Percentiles rank a stretch among this genome's conserved stretches.
Evolutionary conservation across 2,329 filamentous ascomycete genomes (phyloP).

Genomic region (Sporothrix humicola): DNA sequence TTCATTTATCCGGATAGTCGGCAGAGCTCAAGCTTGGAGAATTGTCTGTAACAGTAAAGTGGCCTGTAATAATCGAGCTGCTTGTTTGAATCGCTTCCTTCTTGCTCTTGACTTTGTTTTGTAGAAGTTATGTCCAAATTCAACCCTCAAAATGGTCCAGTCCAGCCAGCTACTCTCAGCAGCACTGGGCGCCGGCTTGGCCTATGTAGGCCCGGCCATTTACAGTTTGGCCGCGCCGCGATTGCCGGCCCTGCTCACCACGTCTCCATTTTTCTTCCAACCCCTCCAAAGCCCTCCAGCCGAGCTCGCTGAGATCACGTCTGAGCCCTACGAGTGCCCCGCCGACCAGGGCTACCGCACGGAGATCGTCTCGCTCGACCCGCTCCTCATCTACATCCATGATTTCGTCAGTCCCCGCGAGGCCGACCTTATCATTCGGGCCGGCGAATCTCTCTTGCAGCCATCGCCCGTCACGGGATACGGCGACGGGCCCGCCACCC

Average conservation of each 20-base stretch:
- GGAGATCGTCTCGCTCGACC: conserved; percentile 48
- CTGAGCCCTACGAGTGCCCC: conserved; percentile 22
- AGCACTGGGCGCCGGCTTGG: conserved; percentile 21
- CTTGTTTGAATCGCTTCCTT: background rate
- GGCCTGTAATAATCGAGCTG: background rate
- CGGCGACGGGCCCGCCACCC: conserved; percentile 40
- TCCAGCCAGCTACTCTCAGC: conserved; percentile 8
- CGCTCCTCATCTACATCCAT: conserved; percentile 49
- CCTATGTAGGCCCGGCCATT: conserved; percentile 10
- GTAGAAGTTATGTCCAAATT: background rate
- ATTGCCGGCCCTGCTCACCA: background rate
- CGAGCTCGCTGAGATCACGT: too few relatives aligned
- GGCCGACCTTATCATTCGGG: conserved; percentile 43
- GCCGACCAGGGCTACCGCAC: conserved; percentile 45
- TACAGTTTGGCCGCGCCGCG: background rate
- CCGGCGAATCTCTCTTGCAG: conserved; percentile 43
- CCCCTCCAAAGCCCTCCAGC: background rate
- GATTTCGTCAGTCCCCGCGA: conserved; percentile 46
- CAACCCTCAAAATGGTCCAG: conserved; percentile 6
- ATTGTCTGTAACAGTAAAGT: background rate
- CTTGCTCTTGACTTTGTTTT: background rate
- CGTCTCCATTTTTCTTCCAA: background rate
- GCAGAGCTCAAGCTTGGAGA: background rate
- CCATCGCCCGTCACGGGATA: conserved; percentile 46
- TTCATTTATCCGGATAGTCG: conserved; percentile 16